Base-by-base conservation (phyloP, 2,329 filamentous ascomycete genomes). In the Dryadomyces sulphureus region DNA sequence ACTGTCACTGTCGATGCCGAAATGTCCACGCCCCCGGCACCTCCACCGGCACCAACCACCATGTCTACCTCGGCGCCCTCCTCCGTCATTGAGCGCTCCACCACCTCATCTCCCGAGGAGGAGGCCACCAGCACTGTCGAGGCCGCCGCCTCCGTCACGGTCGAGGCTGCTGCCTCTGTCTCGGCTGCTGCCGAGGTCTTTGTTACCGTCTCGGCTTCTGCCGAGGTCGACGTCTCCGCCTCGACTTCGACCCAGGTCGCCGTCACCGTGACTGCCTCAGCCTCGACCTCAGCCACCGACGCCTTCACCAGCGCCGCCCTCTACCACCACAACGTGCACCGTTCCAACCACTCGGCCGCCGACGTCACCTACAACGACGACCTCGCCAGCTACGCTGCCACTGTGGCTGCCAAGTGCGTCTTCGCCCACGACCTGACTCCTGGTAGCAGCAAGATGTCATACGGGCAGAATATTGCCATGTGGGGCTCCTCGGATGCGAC, bases 401-500 rank as follows among this genome's bases (percentile, higher is more conserved):
- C 65, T 47, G 75, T 80, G 45, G 87, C 86, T 49, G 57, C 71
- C 25, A 70, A 60, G 30, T 94, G 88, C 62, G 67, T 73, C 38
- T 90, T 89, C 55, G 70, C 66, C 27, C 90, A 96, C 63, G 73
- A 89, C 61, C 76, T 76, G 81, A 60, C 66, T 22, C 66, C 73
- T 41, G 75, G 75, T 51, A 70, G 67, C 43, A 30, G n/a, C 14
- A 49, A 42, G 24, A 77, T 77, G 46, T 70, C 73, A 39, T 93
- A 92, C 59, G 92, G 92, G 52, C 92, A 98, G 68, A 98, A 96
- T 73, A 81, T 96, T 49, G 90, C 85, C 58, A 79, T 81, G 54
- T 71, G 62, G 59, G 72, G 65, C 41, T 62, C 62, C 42, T 61
- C 62, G 50, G 70, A 80, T 53, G 70, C 75, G 49, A 57, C 63